These are phyloP conservation scores for Hanseniaspora meyeri DNA, from an alignment of 805 yeast species.

Conservation along the genomic window DNA sequence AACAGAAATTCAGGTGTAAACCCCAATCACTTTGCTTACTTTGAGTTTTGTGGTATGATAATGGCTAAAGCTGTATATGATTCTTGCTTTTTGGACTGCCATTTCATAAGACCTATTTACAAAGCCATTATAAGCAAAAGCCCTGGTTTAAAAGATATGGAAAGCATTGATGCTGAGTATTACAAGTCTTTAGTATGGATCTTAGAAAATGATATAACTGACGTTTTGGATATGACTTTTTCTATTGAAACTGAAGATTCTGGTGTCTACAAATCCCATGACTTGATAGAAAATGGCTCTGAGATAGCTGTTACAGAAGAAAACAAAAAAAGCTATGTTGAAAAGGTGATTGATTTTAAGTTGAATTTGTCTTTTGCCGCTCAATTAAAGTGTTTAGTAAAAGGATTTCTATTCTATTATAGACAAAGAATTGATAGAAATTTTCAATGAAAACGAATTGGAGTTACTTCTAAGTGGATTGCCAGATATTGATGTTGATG, in stretches of 20 bases:
- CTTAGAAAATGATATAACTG: constrained; percentile 92
- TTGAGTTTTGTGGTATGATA: constrained; percentile 85
- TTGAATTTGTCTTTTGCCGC: constrained; percentile 71
- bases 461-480: constrained; percentile 86
- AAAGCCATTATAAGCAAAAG: constrained; percentile 68
- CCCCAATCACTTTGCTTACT: constrained; percentile 84
- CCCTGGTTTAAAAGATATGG: constrained; percentile 86
- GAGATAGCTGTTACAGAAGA: constrained; percentile 78
- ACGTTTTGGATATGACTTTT: constrained; percentile 85
- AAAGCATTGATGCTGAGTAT: constrained; percentile 80
- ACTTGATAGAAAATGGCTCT: constrained; percentile 70
- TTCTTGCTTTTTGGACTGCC: constrained; percentile 76
- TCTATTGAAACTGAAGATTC: constrained; percentile 87
- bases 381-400: constrained; percentile 72
- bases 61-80: constrained; percentile 92
- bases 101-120: constrained; percentile 89
- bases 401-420: constrained; percentile 86
- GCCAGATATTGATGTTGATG: constrained; percentile 91
- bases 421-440: constrained; percentile 66
- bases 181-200: constrained; percentile 91
- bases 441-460: constrained; percentile 90
- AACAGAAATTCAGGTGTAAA: constrained; percentile 83
- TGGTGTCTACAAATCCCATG: constrained; percentile 77
- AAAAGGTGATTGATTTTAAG: constrained; percentile 73
- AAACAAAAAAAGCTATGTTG: constrained; percentile 82